Conservation (phyloP, 192 early-diverging fungal genomes). For the Anaeromyces robustus region DNA sequence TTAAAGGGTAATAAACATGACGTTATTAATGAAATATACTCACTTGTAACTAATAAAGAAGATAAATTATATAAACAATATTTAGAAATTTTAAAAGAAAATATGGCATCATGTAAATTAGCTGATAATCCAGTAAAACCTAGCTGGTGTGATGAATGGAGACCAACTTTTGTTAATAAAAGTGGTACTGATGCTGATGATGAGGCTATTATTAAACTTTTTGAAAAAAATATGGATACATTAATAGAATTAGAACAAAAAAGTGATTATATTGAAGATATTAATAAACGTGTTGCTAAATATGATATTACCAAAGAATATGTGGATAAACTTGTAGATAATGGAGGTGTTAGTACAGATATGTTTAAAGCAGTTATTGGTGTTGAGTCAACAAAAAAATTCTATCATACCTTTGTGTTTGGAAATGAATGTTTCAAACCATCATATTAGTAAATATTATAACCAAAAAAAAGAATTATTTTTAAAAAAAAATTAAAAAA, state of each 20-base stretch:
- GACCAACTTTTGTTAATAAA: not conserved
- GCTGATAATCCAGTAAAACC: not conserved
- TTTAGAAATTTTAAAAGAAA: not conserved
- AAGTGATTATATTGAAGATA: not conserved
- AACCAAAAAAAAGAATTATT: too few relatives aligned
- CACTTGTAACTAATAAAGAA: not conserved
- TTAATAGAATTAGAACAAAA: not conserved
- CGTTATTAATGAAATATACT: not conserved
- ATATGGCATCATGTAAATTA: not conserved
- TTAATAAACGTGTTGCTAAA: not conserved
- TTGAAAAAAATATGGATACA: not conserved
- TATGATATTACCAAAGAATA: not conserved
- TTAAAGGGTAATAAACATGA: not conserved
- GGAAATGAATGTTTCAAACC: not conserved
- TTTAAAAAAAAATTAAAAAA: too few relatives aligned
- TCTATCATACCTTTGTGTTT: not conserved
- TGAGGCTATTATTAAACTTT: not conserved
- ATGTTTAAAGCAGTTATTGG: not conserved
- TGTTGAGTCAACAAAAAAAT: not conserved
- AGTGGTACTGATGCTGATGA: not conserved
- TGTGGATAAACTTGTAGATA: not conserved
- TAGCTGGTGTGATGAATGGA: not conserved
- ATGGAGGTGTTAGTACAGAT: not conserved
- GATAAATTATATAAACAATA: not conserved
- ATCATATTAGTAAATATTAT: not conserved